Conservation (phyloP, 139 green algal genomes). For the Chlorokybus atmophyticus region DNA sequence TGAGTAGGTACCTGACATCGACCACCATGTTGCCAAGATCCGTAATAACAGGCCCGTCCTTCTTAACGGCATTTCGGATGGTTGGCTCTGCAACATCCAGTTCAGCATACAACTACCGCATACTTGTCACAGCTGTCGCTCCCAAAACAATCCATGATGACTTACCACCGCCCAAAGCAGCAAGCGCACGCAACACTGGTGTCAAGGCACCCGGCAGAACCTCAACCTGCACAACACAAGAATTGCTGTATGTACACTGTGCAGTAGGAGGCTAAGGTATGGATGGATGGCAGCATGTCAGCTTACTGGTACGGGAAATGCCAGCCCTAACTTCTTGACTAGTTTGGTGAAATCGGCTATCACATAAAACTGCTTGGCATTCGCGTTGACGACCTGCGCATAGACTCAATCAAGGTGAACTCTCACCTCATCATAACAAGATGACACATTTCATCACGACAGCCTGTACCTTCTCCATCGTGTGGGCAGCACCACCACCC, state of each 20-base stretch:
- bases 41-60: slow-evolving; percentile 18
- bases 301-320: slow-evolving; percentile 4
- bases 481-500: slow-evolving; percentile 18
- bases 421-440: no score
- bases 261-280: no score
- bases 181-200: slow-evolving; percentile 8
- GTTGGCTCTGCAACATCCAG: slow-evolving; percentile 10
- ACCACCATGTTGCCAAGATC: slow-evolving; percentile 21
- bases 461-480: slow-evolving; percentile 16
- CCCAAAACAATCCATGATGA: background rate
- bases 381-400: slow-evolving; percentile 10
- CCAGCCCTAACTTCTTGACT: slow-evolving; percentile 12
- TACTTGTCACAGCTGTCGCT: no score
- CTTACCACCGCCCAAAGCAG: slow-evolving; percentile 14
- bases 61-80: slow-evolving; percentile 17
- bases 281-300: no score
- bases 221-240: slow-evolving; percentile 20
- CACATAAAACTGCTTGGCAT: slow-evolving; percentile 13
- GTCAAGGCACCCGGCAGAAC: slow-evolving; percentile 10
- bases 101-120: no score
- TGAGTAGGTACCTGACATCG: slow-evolving; percentile 15
- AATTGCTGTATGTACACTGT: no score
- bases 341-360: slow-evolving; percentile 15
- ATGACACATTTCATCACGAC: no score
- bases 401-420: no score